phyloP scores from a whole-genome alignment of 2,329 filamentous ascomycete species.

The Neurospora sp. region DNA sequence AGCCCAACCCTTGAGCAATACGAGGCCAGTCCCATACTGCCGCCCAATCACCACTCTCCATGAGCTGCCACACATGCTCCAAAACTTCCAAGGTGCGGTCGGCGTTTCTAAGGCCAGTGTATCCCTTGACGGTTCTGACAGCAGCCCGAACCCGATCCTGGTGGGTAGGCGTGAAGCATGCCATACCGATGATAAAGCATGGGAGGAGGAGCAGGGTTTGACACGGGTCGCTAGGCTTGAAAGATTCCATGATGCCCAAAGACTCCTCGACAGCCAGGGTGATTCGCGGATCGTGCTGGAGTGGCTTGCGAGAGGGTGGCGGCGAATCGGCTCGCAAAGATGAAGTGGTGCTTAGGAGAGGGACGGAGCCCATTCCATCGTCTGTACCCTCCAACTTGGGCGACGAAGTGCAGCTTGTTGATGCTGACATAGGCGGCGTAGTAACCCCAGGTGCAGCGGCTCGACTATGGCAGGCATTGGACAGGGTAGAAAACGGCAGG shows the following conservation, averaged over 20 bases:
- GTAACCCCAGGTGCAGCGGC: slow-evolving; percentile 14
- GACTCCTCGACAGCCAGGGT: slow-evolving; percentile 47
- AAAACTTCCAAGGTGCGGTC: slow-evolving; percentile 44
- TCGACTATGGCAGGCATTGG: slow-evolving; percentile 6
- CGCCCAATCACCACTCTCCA: slow-evolving; percentile 47
- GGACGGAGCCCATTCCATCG: slow-evolving; percentile 4
- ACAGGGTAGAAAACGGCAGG: neutral
- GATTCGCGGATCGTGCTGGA: slow-evolving; percentile 41
- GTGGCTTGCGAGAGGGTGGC: slow-evolving; percentile 36
- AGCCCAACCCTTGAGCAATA: slow-evolving; percentile 40
- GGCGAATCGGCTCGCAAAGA: slow-evolving; percentile 29
- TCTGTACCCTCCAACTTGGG: slow-evolving; percentile 15
- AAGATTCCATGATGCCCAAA: slow-evolving; percentile 42
- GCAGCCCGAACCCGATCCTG: slow-evolving; percentile 42
- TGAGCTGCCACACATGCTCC: slow-evolving; percentile 49
- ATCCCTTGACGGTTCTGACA: slow-evolving; percentile 41
- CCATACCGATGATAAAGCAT: slow-evolving; percentile 51
- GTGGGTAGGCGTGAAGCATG: slow-evolving; percentile 43
- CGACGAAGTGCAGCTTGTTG: slow-evolving; percentile 27
- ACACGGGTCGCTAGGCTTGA: slow-evolving; percentile 46
- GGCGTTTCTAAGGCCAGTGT: slow-evolving; percentile 51
- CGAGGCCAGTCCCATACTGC: slow-evolving; percentile 57
- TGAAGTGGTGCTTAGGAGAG: slow-evolving; percentile 12
- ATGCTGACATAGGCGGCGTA: slow-evolving; percentile 21
- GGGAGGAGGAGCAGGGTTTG: slow-evolving; percentile 53